These are phyloP conservation scores for Penstemon eatonii DNA, from an alignment of 257 asterid species.

Conservation along the genomic window DNA sequence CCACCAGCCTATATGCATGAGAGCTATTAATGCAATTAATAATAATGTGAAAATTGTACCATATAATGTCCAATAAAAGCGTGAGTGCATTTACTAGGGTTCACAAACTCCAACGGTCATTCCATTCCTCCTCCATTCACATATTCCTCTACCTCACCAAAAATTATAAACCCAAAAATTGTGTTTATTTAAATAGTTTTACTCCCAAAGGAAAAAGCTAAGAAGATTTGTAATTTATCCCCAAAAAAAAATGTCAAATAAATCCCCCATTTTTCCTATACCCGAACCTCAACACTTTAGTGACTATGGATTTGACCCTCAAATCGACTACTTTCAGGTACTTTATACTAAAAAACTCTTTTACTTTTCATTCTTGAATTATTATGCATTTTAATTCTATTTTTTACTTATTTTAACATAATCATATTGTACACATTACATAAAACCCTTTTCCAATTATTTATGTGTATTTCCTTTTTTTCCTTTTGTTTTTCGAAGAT, in stretches of 20 bases:
- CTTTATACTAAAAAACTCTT: background rate
- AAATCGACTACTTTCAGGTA: constrained; percentile 79
- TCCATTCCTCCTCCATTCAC: constrained; percentile 1
- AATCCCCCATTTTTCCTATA: constrained; percentile 55
- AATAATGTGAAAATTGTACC: constrained; percentile 11
- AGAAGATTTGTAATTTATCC: background rate
- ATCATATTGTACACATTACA: background rate
- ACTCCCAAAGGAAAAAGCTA: too few relatives aligned
- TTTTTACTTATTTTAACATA: background rate
- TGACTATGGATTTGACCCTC: constrained; percentile 81
- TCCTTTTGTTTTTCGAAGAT: constrained; percentile 46
- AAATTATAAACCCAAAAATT: background rate
- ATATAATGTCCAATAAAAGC: constrained; percentile 18
- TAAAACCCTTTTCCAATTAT: too few relatives aligned
- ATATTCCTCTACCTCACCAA: background rate
- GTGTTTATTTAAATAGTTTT: too few relatives aligned
- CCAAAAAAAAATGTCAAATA: constrained; percentile 38
- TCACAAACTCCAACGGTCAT: constrained; percentile 41
- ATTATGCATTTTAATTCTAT: background rate
- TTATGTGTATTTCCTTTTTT: background rate
- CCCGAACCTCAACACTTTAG: constrained; percentile 63
- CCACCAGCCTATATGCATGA: constrained; percentile 20
- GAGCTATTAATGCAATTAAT: constrained; percentile 19
- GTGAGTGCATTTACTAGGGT: constrained; percentile 36
- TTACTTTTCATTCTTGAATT: background rate